Evolutionary conservation across 129 eudicot species (phyloP).

Genomic region (Saussurea involucrata): DNA sequence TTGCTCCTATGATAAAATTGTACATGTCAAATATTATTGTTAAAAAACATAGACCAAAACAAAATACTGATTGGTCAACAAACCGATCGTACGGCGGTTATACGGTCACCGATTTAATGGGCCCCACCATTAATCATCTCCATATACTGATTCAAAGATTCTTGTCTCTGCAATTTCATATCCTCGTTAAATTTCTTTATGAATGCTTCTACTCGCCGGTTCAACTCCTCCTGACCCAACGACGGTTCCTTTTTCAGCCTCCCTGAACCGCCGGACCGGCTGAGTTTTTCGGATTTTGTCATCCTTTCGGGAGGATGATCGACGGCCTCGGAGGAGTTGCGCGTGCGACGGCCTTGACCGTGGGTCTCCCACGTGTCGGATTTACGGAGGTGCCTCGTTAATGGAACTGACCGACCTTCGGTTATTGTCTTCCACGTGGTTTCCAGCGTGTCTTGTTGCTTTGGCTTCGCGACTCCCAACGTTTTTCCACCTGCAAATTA

Average conservation of each 20-base stretch:
- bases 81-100: not conserved
- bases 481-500: slow-evolving; percentile 36
- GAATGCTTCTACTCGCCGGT: slow-evolving; percentile 67
- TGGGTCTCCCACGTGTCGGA: slow-evolving; percentile 57
- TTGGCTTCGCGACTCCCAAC: slow-evolving; percentile 52
- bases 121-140: slow-evolving; percentile 64
- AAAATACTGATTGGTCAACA: not conserved
- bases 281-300: slow-evolving; percentile 38
- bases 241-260: slow-evolving; percentile 54
- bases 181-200: slow-evolving; percentile 67
- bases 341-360: not conserved
- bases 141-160: slow-evolving; percentile 54
- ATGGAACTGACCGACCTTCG: slow-evolving; percentile 66
- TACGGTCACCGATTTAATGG: not conserved
- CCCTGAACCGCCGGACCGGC: slow-evolving; percentile 37
- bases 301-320: slow-evolving; percentile 2
- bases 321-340: not conserved
- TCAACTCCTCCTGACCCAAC: slow-evolving; percentile 71
- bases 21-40: slow-evolving; percentile 1
- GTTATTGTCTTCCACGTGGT: slow-evolving; percentile 73
- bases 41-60: not conserved
- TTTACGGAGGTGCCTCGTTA: slow-evolving; percentile 56
- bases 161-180: slow-evolving; percentile 71
- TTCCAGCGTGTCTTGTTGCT: slow-evolving; percentile 66
- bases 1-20: not conserved